Percentiles rank a stretch among this genome's conserved stretches.
Evolutionary conservation across 306 rosid species (phyloP).

Genomic region (Prunus campanulata): DNA sequence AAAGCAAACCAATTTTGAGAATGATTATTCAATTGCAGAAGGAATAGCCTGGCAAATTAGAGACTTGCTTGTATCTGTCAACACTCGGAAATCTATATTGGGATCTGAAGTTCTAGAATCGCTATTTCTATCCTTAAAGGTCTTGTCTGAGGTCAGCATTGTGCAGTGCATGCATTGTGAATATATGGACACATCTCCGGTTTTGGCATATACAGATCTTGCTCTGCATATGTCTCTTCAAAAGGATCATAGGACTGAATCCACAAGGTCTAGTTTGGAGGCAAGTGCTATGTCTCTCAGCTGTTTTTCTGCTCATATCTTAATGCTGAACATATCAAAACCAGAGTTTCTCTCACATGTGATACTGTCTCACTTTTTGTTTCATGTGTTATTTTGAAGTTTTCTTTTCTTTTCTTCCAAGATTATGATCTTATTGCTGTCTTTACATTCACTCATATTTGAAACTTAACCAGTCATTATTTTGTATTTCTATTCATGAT

Average conservation of each 20-base stretch:
- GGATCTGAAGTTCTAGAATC: conserved; percentile 50
- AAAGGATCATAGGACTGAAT: conserved; percentile 31
- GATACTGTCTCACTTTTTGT: not conserved
- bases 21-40: conserved; percentile 69
- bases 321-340: not conserved
- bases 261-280: conserved; percentile 48
- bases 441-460: not conserved
- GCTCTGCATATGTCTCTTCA: conserved; percentile 63
- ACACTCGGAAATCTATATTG: conserved; percentile 51
- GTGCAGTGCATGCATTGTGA: conserved; percentile 52
- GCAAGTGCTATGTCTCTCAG: conserved; percentile 37
- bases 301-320: conserved; percentile 7
- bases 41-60: conserved; percentile 89
- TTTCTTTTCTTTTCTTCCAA: not conserved
- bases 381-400: not conserved
- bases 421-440: too few species aligned
- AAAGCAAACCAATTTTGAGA: conserved; percentile 52
- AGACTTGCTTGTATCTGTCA: conserved; percentile 62
- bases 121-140: conserved; percentile 55
- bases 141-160: conserved; percentile 72
- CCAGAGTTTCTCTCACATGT: not conserved
- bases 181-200: conserved; percentile 59
- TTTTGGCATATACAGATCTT: conserved; percentile 71
- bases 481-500: not conserved
- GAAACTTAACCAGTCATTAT: not conserved